These are phyloP conservation scores for Colletotrichum lupini DNA, from an alignment of 2,329 filamentous ascomycete genomes.

Conservation along the genomic window DNA sequence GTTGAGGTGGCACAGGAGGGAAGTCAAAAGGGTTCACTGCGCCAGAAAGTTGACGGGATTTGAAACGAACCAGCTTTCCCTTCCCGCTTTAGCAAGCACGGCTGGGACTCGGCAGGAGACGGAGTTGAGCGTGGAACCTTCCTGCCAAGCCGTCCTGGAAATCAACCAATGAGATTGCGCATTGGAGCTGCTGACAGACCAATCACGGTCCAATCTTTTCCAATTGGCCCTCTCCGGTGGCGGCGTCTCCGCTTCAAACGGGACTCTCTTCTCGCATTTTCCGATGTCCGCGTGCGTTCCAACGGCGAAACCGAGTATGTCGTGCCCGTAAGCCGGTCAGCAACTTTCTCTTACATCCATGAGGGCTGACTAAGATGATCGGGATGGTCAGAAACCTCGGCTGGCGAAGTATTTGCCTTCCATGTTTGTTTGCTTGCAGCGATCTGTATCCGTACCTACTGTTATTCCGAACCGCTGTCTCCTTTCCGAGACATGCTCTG, in stretches of 20 bases:
- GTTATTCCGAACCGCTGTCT: background rate
- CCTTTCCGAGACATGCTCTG: background rate
- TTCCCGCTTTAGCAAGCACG: slow-evolving; percentile 13
- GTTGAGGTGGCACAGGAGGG: slow-evolving; percentile 13
- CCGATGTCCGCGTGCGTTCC: background rate
- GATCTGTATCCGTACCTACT: too few species aligned
- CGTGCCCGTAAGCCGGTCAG: slow-evolving; percentile 8
- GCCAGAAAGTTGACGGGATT: slow-evolving; percentile 15
- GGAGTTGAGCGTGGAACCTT: slow-evolving; percentile 27
- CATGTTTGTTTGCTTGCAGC: background rate
- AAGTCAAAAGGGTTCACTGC: slow-evolving; percentile 6
- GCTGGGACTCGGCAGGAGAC: slow-evolving; percentile 28
- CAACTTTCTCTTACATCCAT: background rate
- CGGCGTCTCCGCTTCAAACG: slow-evolving; percentile 16
- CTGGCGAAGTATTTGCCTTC: background rate
- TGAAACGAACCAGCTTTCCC: slow-evolving; percentile 34
- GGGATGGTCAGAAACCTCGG: slow-evolving; percentile 2
- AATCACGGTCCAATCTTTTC: slow-evolving; percentile 22
- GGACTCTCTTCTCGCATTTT: background rate
- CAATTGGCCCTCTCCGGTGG: slow-evolving; percentile 27
- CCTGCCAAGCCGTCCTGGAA: background rate
- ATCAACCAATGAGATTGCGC: slow-evolving; percentile 19
- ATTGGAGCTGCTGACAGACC: slow-evolving; percentile 5
- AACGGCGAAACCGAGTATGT: slow-evolving; percentile 7
- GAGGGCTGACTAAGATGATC: slow-evolving; percentile 21